Conservation (phyloP, 176 grass and related monocot species). For the Zea luxurians region DNA sequence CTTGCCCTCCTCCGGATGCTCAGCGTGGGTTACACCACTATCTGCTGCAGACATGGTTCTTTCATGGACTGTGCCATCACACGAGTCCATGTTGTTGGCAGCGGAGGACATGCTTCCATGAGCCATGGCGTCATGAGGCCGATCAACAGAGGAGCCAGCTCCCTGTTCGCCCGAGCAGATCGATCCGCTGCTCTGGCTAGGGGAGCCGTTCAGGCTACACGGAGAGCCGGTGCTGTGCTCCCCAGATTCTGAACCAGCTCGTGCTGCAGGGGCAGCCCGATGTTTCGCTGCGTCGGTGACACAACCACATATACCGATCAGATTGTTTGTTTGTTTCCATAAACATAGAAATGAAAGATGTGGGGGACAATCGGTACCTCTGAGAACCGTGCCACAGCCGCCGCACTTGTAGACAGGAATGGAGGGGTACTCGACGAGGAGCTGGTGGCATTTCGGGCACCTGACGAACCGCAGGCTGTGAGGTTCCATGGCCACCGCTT, state of each 20-base stretch:
- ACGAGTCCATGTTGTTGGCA: not conserved
- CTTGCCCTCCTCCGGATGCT: not conserved
- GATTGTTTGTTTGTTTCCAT: not conserved
- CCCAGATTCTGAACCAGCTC: not conserved
- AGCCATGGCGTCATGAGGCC: not conserved
- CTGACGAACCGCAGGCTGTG: conserved; percentile 75
- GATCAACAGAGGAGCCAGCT: not conserved
- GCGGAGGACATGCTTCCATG: conserved; percentile 13
- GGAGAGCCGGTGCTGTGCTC: conserved; percentile 1
- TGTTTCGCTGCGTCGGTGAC: conserved; percentile 50
- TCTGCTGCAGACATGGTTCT: not conserved
- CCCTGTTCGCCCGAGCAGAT: conserved; percentile 38
- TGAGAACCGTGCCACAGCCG: conserved; percentile 60
- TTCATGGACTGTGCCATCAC: not conserved
- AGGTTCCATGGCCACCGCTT: conserved; percentile 40
- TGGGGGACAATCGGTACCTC: conserved; percentile 45
- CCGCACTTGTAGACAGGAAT: conserved; percentile 84
- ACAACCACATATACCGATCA: not conserved
- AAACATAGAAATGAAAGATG: conserved; percentile 6
- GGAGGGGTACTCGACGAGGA: conserved; percentile 75
- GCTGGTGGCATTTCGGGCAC: conserved; percentile 78
- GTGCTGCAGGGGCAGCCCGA: not conserved
- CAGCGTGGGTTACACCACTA: not conserved
- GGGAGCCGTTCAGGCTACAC: conserved; percentile 27
- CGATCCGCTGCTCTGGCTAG: conserved; percentile 25